Conservation (phyloP, 768 basidiomycete species). For the Boletus pseudopeckii region DNA sequence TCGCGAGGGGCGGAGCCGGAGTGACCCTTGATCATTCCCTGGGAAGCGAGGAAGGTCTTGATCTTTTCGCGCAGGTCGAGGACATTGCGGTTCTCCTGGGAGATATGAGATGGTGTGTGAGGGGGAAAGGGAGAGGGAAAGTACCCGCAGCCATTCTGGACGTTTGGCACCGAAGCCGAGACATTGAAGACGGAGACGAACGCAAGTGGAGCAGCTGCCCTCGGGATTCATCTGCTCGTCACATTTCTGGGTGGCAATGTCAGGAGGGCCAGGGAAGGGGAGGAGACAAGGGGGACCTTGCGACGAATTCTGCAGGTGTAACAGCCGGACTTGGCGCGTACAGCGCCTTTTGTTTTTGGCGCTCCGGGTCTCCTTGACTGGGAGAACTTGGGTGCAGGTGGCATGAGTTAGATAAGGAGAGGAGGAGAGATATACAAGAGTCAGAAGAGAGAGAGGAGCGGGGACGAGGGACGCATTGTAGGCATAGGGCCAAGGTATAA, state of each 20-base stretch:
- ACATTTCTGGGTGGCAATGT: conserved; percentile 59
- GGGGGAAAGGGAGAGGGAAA: neutral
- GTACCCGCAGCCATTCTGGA: conserved; percentile 79
- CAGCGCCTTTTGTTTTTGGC: conserved; percentile 76
- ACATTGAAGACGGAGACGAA: conserved; percentile 77
- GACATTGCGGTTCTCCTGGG: conserved; percentile 68
- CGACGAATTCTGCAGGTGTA: conserved; percentile 85
- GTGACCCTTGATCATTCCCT: conserved; percentile 89
- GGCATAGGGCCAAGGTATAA: conserved; percentile 30
- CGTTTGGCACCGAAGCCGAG: conserved; percentile 84
- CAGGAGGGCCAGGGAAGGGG: conserved; percentile 6
- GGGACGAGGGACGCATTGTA: conserved; percentile 17
- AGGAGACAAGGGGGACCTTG: conserved; percentile 50
- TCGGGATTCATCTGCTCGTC: conserved; percentile 65
- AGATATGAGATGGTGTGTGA: conserved; percentile 7
- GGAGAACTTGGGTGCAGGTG: conserved; percentile 40
- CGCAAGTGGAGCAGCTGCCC: conserved; percentile 71
- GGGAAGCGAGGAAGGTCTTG: conserved; percentile 71
- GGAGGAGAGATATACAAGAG: neutral
- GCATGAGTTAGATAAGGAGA: conserved; percentile 26
- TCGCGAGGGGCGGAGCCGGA: conserved; percentile 64
- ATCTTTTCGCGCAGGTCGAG: conserved; percentile 71
- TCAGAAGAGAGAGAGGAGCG: conserved; percentile 3
- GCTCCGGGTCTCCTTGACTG: conserved; percentile 45
- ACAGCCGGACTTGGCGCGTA: conserved; percentile 84